Conservation (phyloP, 805 yeast species). For the Yarrowia sp. region DNA sequence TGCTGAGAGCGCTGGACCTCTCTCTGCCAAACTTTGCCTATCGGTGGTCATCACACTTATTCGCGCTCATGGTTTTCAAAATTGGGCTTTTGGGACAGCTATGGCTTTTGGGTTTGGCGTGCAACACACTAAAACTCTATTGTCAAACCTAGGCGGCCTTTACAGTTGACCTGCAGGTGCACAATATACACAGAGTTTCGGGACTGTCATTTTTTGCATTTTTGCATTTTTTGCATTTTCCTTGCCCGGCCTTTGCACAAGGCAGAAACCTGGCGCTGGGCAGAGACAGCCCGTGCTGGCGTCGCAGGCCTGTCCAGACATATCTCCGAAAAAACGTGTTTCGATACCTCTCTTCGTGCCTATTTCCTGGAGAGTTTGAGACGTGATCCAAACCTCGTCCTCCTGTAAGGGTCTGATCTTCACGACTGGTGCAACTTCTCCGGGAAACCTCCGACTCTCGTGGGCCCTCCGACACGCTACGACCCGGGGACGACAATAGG, state of each 20-base stretch:
- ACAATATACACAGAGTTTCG: constrained; percentile 15
- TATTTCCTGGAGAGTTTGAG: background rate
- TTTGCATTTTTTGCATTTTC: background rate
- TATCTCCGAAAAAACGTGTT: background rate
- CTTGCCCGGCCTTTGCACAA: too few relatives aligned
- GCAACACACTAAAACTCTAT: background rate
- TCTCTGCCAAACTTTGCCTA: background rate
- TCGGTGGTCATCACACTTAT: constrained; percentile 10
- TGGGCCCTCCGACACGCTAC: too few relatives aligned
- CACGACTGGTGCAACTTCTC: background rate
- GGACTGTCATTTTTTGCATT: background rate
- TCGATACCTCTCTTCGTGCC: background rate
- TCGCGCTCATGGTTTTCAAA: background rate
- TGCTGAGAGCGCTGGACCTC: too few relatives aligned
- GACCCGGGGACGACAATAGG: too few relatives aligned
- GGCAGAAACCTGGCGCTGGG: too few relatives aligned
- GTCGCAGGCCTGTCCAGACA: too few relatives aligned
- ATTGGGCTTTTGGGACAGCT: background rate
- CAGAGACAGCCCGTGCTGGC: too few relatives aligned
- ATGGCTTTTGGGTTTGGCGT: too few relatives aligned
- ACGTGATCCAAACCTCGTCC: background rate
- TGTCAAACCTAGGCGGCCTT: too few relatives aligned
- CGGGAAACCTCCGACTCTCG: background rate
- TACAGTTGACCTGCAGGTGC: background rate
- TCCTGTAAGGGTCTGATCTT: constrained; percentile 2